These are phyloP conservation scores for Fusarium citri DNA, from an alignment of 2,329 filamentous ascomycete species.

Conservation along the genomic window DNA sequence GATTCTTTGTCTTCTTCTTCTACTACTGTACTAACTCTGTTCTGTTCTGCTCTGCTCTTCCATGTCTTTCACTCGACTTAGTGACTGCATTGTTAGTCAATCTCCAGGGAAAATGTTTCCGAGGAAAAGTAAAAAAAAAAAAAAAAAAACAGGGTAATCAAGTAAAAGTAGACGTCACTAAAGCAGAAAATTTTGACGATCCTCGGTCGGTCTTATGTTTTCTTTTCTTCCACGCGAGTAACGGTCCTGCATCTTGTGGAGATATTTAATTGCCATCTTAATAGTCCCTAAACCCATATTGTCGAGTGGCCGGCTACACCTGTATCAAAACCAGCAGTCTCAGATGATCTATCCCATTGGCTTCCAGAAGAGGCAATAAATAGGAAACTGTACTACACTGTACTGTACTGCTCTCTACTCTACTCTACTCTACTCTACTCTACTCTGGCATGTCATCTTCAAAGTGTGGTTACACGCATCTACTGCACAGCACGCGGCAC, in stretches of 20 bases:
- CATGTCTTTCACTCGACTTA: background rate
- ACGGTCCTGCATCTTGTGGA: conserved; percentile 15
- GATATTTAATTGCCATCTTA: background rate
- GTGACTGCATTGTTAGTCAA: background rate
- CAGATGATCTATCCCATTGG: background rate
- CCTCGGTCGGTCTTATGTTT: background rate
- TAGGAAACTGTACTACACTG: background rate
- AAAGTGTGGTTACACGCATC: conserved; percentile 33
- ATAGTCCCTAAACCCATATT: background rate
- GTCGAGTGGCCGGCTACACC: background rate
- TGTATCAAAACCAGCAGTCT: background rate
- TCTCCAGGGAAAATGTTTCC: background rate
- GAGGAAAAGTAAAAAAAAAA: background rate
- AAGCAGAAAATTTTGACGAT: background rate
- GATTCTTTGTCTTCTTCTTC: too few species aligned
- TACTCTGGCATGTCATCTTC: background rate
- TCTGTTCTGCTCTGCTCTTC: background rate
- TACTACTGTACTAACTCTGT: background rate
- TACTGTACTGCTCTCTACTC: background rate
- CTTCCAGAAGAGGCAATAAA: background rate
- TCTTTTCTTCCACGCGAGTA: conserved; percentile 24
- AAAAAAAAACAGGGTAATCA: background rate
- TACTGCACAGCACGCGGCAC: conserved; percentile 2
- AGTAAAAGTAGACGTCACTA: background rate
- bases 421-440: background rate